Evolutionary conservation across 2,329 filamentous ascomycete species (phyloP).

Genomic region (Biscogniauxia sp.): DNA sequence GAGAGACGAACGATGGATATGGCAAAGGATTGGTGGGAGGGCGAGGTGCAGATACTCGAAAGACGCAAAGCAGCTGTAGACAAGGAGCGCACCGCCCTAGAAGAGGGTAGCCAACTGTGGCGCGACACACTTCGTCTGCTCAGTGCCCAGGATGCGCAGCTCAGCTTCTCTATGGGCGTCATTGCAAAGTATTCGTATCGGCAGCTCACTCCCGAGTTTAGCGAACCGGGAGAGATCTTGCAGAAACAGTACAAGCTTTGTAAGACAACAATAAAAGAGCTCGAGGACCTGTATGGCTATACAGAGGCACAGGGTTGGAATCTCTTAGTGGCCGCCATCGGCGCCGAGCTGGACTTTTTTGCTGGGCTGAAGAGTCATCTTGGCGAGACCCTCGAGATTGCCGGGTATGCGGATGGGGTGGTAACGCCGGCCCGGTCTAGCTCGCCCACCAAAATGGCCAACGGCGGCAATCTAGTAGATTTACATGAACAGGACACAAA

Average conservation of each 20-base stretch:
- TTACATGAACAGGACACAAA: conserved; percentile 8
- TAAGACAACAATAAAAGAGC: conserved; percentile 48
- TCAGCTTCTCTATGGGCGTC: conserved; percentile 17
- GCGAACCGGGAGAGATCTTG: conserved; percentile 38
- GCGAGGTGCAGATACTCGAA: conserved; percentile 57
- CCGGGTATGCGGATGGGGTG: conserved; percentile 28
- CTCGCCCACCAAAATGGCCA: background rate
- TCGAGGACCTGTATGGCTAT: conserved; percentile 52
- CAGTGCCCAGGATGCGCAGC: conserved; percentile 58
- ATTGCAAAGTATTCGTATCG: conserved; percentile 17
- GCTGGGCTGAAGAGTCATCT: conserved; percentile 58
- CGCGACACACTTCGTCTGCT: conserved; percentile 58
- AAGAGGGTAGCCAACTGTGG: conserved; percentile 68
- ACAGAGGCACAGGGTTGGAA: conserved; percentile 69
- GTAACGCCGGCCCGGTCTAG: conserved; percentile 11
- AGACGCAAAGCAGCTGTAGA: conserved; percentile 55
- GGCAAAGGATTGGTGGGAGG: conserved; percentile 69
- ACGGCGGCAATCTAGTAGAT: conserved; percentile 15
- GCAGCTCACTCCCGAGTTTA: conserved; percentile 24
- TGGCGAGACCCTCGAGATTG: conserved; percentile 33
- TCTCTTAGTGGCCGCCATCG: conserved; percentile 70
- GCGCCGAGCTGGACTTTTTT: conserved; percentile 70
- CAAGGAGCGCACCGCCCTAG: conserved; percentile 62
- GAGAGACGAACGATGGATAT: conserved; percentile 67
- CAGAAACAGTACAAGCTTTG: conserved; percentile 55